Evolutionary conservation across 495 filamentous ascomycete species (phyloP).

Genomic region (Aspergillus taichungensis): DNA sequence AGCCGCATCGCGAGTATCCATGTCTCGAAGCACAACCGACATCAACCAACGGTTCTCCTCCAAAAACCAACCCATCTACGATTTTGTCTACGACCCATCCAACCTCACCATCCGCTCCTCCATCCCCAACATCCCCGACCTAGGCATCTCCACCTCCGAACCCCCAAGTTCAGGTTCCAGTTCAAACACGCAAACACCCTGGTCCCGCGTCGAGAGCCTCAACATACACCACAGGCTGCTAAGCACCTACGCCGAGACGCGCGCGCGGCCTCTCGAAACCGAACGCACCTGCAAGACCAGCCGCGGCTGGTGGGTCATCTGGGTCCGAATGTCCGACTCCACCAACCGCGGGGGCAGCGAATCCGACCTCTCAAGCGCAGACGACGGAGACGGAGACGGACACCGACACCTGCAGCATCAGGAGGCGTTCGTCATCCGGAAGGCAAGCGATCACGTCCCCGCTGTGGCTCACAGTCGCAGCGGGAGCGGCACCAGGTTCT

Average conservation of each 20-base stretch:
- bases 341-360: conserved; percentile 9
- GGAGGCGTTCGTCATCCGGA: conserved; percentile 73
- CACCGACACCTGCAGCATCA: conserved; percentile 30
- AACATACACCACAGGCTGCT: conserved; percentile 83
- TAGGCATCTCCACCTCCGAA: conserved; percentile 14
- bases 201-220: conserved; percentile 82
- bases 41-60: conserved; percentile 19
- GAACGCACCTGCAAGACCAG: conserved; percentile 89
- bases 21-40: conserved; percentile 17
- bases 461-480: conserved; percentile 22
- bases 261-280: conserved; percentile 47
- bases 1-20: conserved; percentile 40
- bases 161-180: too few species aligned
- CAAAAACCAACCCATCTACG: conserved; percentile 53
- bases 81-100: conserved; percentile 77
- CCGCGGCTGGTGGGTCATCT: conserved; percentile 94
- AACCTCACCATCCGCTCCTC: conserved; percentile 71
- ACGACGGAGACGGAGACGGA: conserved; percentile 12
- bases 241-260: conserved; percentile 59
- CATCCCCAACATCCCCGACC: conserved; percentile 83
- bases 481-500: conserved; percentile 39
- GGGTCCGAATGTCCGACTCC: conserved; percentile 59
- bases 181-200: conserved; percentile 21
- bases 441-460: conserved; percentile 56
- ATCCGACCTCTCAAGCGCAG: conserved; percentile 12